These are phyloP conservation scores for Catunica adiposa DNA, from an alignment of 2,329 filamentous ascomycete genomes.

Conservation along the genomic window DNA sequence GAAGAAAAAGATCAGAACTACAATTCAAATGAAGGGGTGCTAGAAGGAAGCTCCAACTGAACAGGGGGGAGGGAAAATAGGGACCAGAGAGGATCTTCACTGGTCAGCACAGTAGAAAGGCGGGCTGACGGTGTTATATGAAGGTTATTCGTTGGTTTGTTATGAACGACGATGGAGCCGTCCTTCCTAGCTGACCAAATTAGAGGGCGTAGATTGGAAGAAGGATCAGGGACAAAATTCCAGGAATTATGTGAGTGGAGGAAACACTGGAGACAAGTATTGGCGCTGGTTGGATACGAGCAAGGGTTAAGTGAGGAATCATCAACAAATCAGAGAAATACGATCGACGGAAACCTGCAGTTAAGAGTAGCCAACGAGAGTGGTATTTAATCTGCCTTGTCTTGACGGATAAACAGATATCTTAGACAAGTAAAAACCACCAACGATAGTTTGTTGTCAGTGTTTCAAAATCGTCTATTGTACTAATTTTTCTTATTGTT, in stretches of 20 bases:
- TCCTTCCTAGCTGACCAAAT: not conserved
- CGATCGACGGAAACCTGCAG: not conserved
- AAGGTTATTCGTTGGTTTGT: not conserved
- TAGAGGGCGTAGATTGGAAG: not conserved
- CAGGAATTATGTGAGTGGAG: not conserved
- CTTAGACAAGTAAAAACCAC: no score
- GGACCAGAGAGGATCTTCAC: not conserved
- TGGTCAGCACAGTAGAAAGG: not conserved
- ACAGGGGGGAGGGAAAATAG: not conserved
- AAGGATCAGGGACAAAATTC: not conserved
- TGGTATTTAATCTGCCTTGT: no score
- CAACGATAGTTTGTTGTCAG: no score
- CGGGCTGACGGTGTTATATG: not conserved
- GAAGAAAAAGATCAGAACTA: not conserved
- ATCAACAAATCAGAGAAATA: not conserved
- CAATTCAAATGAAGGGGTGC: not conserved
- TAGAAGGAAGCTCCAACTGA: not conserved
- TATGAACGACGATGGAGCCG: not conserved
- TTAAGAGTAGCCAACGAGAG: no score
- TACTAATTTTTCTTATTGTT: no score
- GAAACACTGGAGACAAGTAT: not conserved
- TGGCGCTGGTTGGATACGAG: not conserved
- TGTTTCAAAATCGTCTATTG: no score
- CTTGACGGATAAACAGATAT: no score
- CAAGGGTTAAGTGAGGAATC: not conserved